These are phyloP conservation scores for Aspergillus cavernicola DNA, from an alignment of 495 filamentous ascomycete genomes.

Conservation along the genomic window DNA sequence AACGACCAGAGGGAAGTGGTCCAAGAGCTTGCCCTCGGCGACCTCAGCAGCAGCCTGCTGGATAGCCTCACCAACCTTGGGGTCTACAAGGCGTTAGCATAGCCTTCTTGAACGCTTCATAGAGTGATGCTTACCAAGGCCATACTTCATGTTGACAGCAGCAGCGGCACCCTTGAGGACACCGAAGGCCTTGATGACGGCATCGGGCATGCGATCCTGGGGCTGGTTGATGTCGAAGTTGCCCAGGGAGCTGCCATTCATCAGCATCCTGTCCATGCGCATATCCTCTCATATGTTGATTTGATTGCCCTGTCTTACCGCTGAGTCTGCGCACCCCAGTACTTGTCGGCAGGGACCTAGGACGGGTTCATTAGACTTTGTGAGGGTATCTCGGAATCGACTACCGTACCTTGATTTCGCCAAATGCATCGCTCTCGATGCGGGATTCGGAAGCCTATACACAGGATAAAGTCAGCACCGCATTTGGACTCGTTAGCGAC, in stretches of 20 bases:
- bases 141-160: constrained; percentile 91
- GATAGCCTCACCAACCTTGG: constrained; percentile 88
- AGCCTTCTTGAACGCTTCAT: not conserved
- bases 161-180: constrained; percentile 97
- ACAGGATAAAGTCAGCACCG: constrained; percentile 11
- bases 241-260: constrained; percentile 62
- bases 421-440: constrained; percentile 95
- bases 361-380: constrained; percentile 17
- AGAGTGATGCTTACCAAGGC: constrained; percentile 66
- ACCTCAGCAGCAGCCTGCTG: constrained; percentile 93
- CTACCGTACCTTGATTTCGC: constrained; percentile 66
- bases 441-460: constrained; percentile 45
- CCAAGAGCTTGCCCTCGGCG: constrained; percentile 85
- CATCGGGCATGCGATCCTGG: constrained; percentile 95
- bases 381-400: not conserved
- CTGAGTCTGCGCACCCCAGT: constrained; percentile 99
- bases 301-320: constrained; percentile 47
- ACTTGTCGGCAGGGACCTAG: constrained; percentile 85
- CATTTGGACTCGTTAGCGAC: not conserved
- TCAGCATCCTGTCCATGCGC: constrained; percentile 15
- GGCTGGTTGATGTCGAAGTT: constrained; percentile 99
- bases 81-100: constrained; percentile 49
- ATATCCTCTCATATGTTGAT: not conserved
- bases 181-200: constrained; percentile 88
- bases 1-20: constrained; percentile 98